A percentile compares a stretch with the other conserved stretches of the same genome.
phyloP scores from a whole-genome alignment of 192 early-diverging fungal genomes.

The Mortierella alpina region DNA sequence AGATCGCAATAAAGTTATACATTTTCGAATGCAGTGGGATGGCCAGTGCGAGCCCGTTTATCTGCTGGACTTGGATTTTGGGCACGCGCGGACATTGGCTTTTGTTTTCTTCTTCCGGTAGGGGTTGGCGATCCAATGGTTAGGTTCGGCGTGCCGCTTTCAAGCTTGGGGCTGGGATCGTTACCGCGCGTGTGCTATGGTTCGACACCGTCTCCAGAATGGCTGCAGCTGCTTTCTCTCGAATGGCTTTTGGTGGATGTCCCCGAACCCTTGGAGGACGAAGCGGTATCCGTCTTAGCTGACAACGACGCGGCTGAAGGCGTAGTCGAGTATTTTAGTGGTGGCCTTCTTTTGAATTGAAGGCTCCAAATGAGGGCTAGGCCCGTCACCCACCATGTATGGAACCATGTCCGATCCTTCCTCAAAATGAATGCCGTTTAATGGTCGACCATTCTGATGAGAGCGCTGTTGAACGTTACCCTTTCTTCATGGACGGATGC shows the following conservation, averaged over 20 bases:
- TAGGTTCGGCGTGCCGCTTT: constrained; percentile 17
- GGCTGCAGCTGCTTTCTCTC: constrained; percentile 29
- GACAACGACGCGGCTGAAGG: neutral
- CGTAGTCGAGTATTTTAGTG: constrained; percentile 18
- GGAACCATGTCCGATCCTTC: no score
- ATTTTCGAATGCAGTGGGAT: no score
- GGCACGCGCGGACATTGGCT: no score
- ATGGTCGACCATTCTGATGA: no score
- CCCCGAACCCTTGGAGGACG: constrained; percentile 9
- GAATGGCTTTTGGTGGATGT: constrained; percentile 9
- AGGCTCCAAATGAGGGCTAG: constrained; percentile 6
- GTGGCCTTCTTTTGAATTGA: constrained; percentile 31
- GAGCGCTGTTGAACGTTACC: no score
- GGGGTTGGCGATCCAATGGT: constrained; percentile 23
- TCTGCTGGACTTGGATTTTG: no score
- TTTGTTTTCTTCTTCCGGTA: constrained; percentile 25
- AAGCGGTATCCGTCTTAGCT: constrained; percentile 13
- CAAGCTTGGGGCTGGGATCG: constrained; percentile 16
- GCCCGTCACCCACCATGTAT: no score
- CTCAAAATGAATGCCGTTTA: no score
- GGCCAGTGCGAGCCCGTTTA: no score
- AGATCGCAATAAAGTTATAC: no score
- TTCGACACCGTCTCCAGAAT: constrained; percentile 40
- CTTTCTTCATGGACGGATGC: no score
- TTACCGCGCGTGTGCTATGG: constrained; percentile 15